A percentile compares a stretch with the other conserved stretches of the same genome.
Conservation (phyloP, 768 basidiomycete species). For the Xerocomus potaroensis region DNA sequence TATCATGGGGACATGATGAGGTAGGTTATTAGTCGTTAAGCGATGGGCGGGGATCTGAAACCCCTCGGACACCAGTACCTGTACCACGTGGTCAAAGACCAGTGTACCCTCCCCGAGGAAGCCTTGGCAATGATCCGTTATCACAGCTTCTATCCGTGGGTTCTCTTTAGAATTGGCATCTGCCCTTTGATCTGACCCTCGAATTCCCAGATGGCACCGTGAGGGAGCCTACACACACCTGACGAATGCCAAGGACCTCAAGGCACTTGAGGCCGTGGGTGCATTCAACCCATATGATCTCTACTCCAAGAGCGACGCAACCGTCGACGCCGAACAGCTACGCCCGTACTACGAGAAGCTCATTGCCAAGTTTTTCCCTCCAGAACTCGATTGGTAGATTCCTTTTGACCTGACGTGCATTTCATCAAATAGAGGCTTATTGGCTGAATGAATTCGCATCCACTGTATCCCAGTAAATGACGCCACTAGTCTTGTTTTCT, state of each 20-base stretch:
- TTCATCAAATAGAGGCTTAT: constrained; percentile 6
- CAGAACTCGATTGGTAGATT: constrained; percentile 71
- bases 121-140: constrained; percentile 91
- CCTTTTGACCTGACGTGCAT: not conserved
- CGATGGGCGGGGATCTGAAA: constrained; percentile 4
- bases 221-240: constrained; percentile 82
- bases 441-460: constrained; percentile 3
- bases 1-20: constrained; percentile 92
- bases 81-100: constrained; percentile 79
- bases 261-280: constrained; percentile 65
- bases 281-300: constrained; percentile 95
- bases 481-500: not conserved
- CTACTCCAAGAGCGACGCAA: constrained; percentile 82
- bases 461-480: constrained; percentile 1
- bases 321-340: constrained; percentile 56
- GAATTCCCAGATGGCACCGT: constrained; percentile 65
- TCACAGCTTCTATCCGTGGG: constrained; percentile 88
- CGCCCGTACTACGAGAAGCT: constrained; percentile 80
- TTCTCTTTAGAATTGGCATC: too few species aligned
- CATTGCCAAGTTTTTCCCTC: constrained; percentile 84
- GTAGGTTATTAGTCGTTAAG: constrained; percentile 36
- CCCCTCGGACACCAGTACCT: constrained; percentile 52
- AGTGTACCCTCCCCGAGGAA: constrained; percentile 74
- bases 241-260: constrained; percentile 64
- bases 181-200: constrained; percentile 2